These are phyloP conservation scores for Vaccinium corymbosum DNA, from an alignment of 148 eudicot genomes.

Conservation along the genomic window DNA sequence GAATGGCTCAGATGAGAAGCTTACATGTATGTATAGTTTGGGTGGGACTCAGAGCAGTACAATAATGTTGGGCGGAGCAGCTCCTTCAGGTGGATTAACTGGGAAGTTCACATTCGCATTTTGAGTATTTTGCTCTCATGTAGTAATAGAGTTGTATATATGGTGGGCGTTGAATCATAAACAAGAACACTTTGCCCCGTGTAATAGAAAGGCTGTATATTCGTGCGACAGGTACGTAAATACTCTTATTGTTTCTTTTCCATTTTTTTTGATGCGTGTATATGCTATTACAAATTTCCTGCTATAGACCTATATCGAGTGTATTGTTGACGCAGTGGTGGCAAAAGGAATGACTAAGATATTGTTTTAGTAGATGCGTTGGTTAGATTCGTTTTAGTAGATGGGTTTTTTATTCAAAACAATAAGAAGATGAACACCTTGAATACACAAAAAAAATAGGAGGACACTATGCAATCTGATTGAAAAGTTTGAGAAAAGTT, in stretches of 20 bases:
- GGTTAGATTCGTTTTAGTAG: neutral
- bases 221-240: neutral
- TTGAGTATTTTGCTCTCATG: slow-evolving; percentile 5
- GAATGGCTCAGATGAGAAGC: slow-evolving; percentile 17
- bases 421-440: neutral
- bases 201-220: neutral
- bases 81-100: neutral
- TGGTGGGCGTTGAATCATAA: neutral
- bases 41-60: slow-evolving; percentile 10
- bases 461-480: neutral
- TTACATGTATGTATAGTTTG: slow-evolving; percentile 11
- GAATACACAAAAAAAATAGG: neutral
- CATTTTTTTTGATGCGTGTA: neutral
- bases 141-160: slow-evolving; percentile 11
- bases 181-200: neutral
- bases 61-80: slow-evolving; percentile 4
- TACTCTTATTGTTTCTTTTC: neutral
- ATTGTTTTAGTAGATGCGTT: neutral
- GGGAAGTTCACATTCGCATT: slow-evolving; percentile 3
- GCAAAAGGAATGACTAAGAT: neutral
- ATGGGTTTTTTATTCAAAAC: neutral
- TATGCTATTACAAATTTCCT: neutral
- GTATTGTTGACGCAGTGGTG: neutral
- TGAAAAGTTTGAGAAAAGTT: neutral
- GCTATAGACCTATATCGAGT: neutral